Base-by-base conservation (phyloP, 139 green algal genomes). In the Closterium sp. region DNA sequence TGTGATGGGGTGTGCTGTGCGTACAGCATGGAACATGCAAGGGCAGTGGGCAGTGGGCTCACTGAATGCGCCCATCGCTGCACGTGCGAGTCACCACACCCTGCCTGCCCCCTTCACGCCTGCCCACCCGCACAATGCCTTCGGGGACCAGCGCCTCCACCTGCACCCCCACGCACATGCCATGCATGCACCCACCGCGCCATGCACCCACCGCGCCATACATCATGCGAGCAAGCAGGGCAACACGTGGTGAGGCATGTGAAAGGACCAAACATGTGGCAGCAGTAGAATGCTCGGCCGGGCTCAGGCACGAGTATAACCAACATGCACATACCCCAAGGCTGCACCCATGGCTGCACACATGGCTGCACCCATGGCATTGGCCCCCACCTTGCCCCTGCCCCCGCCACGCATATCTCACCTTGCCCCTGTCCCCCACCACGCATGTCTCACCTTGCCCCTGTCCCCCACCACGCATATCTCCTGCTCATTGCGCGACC, bases 81-180 rank as follows among this genome's bases (percentile, higher is more conserved):
- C 85, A 88, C 5, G 32, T 27, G 45, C 86, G 91, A 31, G 34
- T 91, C 7, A n/a, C 62, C 27, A 93, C 91, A n/a, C 91, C 91
- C 6, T 24, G 22, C 34, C 91, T 89, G 84, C 91, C 91, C 5
- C n/a, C 31, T n/a, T 19, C 28, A n/a, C 91, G 86, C 7, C 27
- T 88, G 19, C 91, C 91, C 19, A 91, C 32, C 19, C 86, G 28
- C 19, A 93, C 86, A 2, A 91, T 45, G 88, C 34, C 34, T 22
- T 93, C 91, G 3, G 91, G 91, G 27, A 93, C 91, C n/a, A 88
- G 79, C n/a, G 91, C 91, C 87, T 93, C 91, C 27, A 93, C 91
- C 91, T 93, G 91, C 62, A n/a, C n/a, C n/a, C n/a, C n/a, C n/a
- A n/a, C n/a, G n/a, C n/a, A n/a, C n/a, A n/a, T n/a, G n/a, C n/a